A percentile compares a stretch with the other conserved stretches of the same genome.
These are phyloP conservation scores for Bacidia gigantensis DNA, from an alignment of 495 filamentous ascomycete species.

Conservation along the genomic window DNA sequence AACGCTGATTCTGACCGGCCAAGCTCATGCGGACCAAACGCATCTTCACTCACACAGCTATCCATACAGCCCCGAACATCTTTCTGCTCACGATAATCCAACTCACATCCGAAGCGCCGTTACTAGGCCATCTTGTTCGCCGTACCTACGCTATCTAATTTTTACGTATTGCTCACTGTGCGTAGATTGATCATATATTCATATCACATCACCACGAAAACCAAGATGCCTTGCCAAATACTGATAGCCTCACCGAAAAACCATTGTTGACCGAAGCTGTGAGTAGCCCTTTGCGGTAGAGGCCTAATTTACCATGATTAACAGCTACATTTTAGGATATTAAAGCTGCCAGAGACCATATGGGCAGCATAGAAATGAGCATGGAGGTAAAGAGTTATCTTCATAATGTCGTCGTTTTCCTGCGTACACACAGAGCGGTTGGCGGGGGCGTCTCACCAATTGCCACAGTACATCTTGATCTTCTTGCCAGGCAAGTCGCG, in stretches of 20 bases:
- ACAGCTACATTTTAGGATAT: no score
- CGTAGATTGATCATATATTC: slow-evolving; percentile 68
- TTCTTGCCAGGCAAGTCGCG: slow-evolving; percentile 41
- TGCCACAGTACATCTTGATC: slow-evolving; percentile 64
- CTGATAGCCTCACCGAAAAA: slow-evolving; percentile 39
- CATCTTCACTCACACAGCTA: slow-evolving; percentile 55
- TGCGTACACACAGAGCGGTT: slow-evolving; percentile 75
- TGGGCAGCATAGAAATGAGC: slow-evolving; percentile 30
- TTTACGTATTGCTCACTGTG: slow-evolving; percentile 3
- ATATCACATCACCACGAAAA: slow-evolving; percentile 75
- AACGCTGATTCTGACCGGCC: neutral
- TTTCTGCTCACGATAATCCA: slow-evolving; percentile 74
- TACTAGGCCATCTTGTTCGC: slow-evolving; percentile 37
- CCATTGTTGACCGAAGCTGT: no score
- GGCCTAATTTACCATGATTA: neutral
- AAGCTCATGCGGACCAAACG: slow-evolving; percentile 70
- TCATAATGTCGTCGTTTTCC: slow-evolving; percentile 70
- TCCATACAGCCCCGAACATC: slow-evolving; percentile 58
- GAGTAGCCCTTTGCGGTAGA: neutral
- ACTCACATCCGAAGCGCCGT: slow-evolving; percentile 25
- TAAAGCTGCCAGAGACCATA: slow-evolving; percentile 25
- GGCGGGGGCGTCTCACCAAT: slow-evolving; percentile 59
- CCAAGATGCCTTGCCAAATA: slow-evolving; percentile 55
- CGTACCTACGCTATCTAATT: neutral
- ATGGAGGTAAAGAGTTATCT: slow-evolving; percentile 67